These are phyloP conservation scores for Myotisia sp. DNA, from an alignment of 2,329 filamentous ascomycete species.

Conservation along the genomic window DNA sequence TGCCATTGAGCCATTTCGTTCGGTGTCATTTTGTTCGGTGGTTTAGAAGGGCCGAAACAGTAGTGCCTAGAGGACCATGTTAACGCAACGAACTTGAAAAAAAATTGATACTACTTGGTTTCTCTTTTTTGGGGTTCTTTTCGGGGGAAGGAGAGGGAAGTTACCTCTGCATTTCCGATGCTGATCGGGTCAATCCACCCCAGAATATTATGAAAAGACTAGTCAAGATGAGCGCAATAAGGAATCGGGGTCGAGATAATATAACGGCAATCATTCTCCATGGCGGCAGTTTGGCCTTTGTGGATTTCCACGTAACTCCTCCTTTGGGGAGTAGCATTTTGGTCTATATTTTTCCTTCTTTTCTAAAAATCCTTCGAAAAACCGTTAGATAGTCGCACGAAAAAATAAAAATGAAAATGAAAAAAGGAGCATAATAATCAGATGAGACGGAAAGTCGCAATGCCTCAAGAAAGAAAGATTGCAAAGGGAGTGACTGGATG, in stretches of 20 bases:
- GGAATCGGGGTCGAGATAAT: conserved; percentile 61
- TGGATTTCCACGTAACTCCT: conserved; percentile 83
- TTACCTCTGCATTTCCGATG: conserved; percentile 83
- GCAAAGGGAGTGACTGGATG: too few relatives aligned
- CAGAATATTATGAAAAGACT: conserved; percentile 69
- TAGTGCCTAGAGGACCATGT: conserved; percentile 55
- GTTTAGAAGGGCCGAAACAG: conserved; percentile 87
- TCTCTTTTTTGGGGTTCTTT: not conserved
- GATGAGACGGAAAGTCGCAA: too few relatives aligned
- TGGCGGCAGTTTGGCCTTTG: conserved; percentile 63
- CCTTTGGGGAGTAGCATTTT: conserved; percentile 73
- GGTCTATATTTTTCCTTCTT: not conserved
- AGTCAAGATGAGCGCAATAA: conserved; percentile 56
- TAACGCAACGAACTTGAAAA: not conserved
- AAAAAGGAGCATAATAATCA: too few relatives aligned
- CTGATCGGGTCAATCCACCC: conserved; percentile 67
- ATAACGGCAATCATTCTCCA: conserved; percentile 56
- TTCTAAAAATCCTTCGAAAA: too few relatives aligned
- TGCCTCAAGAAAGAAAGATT: too few relatives aligned
- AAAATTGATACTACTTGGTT: not conserved
- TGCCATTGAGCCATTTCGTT: conserved; percentile 89
- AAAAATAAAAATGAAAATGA: too few relatives aligned
- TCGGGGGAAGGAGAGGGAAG: conserved; percentile 15
- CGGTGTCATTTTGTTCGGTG: conserved; percentile 87
- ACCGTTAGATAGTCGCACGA: too few relatives aligned